Evolutionary conservation across 2,329 filamentous ascomycete genomes (phyloP), one percentile per base, ranked within the genome.

Genomic region (Fusarium burgessii): DNA sequence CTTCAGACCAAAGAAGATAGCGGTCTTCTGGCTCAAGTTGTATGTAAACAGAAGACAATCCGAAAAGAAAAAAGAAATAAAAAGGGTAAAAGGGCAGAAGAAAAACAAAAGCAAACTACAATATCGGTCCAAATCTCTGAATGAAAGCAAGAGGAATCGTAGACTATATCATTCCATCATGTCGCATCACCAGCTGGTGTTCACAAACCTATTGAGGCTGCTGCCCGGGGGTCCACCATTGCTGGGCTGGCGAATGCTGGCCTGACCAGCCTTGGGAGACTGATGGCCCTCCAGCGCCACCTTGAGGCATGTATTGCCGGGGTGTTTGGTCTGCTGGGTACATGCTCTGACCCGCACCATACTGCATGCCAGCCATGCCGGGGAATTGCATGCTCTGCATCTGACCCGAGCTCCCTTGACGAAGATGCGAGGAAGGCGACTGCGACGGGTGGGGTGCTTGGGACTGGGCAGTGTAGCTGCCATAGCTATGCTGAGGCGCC

Each of bases 281-380:
- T 9, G 85, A 82, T 14, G 87, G 86, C 10, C 82, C 80, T 7
- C 81, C 81, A 7, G 89, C 80, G 74, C 86, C 81, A 79, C 87
- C 82, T 80, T 90, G 85, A 75, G 91, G 89, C 88, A 94, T 87
- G 82, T 91, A 92, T 76, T 90, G 88, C 56, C 90, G 84, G 7
- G 88, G 87, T 2, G 88, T 90, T 80, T 90, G 89, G 49, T 92
- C 90, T 32, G 88, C 81, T 20, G 87, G 82, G 72, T 90, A 90
- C 75, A 91, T 87, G 55, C 84, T 85, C 73, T 89, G 88, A 11
- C 85, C 83, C 29, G 86, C 83, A 38, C 84, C 84, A 74, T 91
- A 90, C 36, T 84, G 83, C 79, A 91, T 86, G 43, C 85, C 85
- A 42, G 86, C 87, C 86, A 91, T 90, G 32, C 85, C 86, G n/a